Percentiles rank a stretch among this genome's conserved stretches.
phyloP scores from a whole-genome alignment of 73 alveolate genomes.

The Chromera velia region DNA sequence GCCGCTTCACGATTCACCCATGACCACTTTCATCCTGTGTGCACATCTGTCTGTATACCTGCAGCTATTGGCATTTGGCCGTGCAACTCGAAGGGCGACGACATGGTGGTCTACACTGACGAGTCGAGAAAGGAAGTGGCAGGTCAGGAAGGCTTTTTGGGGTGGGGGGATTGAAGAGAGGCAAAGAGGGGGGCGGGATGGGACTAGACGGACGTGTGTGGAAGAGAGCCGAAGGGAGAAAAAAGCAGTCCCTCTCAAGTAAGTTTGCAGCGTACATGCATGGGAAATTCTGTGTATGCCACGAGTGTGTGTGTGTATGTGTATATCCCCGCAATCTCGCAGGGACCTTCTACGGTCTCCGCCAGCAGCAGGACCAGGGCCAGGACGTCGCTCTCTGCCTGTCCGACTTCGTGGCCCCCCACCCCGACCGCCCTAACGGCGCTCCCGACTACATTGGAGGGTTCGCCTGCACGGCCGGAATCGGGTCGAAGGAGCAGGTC shows the following conservation, averaged over 20 bases:
- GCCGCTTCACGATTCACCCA: no score
- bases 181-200: no score
- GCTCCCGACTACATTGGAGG: slow-evolving; percentile 68
- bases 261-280: no score
- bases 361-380: slow-evolving; percentile 66
- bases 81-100: slow-evolving; percentile 64
- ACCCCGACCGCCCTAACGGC: slow-evolving; percentile 30
- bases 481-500: slow-evolving; percentile 60
- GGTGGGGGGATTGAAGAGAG: no score
- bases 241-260: no score
- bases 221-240: no score
- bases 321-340: neutral
- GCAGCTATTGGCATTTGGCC: no score
- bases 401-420: slow-evolving; percentile 68
- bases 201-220: no score
- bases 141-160: neutral
- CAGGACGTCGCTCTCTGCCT: slow-evolving; percentile 52
- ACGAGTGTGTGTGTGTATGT: neutral
- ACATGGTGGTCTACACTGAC: slow-evolving; percentile 4
- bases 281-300: neutral
- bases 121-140: neutral
- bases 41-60: no score
- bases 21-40: no score
- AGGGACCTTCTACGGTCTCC: slow-evolving; percentile 41
- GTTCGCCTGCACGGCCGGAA: slow-evolving; percentile 75